These are phyloP conservation scores for Stephanocyclus meneghinianus DNA, from an alignment of 352 stramenopile genomes.

Conservation along the genomic window DNA sequence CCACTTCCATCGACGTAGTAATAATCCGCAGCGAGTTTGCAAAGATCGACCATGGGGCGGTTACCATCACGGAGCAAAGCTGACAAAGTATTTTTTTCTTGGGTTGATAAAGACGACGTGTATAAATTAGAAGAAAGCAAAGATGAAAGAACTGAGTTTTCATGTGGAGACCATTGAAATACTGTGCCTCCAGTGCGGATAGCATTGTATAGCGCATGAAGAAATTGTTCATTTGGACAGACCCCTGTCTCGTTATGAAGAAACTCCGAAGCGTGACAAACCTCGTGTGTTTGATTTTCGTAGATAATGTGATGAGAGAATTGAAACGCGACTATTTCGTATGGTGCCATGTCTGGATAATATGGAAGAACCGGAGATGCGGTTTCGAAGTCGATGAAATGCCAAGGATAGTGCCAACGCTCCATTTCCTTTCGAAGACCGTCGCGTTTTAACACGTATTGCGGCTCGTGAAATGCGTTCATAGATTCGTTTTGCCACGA, in stretches of 20 bases:
- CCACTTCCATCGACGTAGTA: slow-evolving; percentile 61
- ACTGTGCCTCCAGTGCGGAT: slow-evolving; percentile 46
- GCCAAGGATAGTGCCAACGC: slow-evolving; percentile 53
- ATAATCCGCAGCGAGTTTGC: slow-evolving; percentile 42
- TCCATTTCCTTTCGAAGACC: slow-evolving; percentile 40
- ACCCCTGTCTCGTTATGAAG: slow-evolving; percentile 39
- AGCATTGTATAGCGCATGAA: slow-evolving; percentile 41
- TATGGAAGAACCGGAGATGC: slow-evolving; percentile 45
- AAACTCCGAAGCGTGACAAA: slow-evolving; percentile 55
- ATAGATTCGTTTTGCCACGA: slow-evolving; percentile 22
- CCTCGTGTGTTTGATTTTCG: slow-evolving; percentile 19
- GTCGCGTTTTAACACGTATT: slow-evolving; percentile 45
- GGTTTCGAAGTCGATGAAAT: slow-evolving; percentile 70
- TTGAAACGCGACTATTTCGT: slow-evolving; percentile 56
- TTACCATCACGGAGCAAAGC: slow-evolving; percentile 30
- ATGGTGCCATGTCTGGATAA: slow-evolving; percentile 44
- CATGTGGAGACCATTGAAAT: slow-evolving; percentile 59
- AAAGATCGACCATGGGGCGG: slow-evolving; percentile 53
- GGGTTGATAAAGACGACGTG: slow-evolving; percentile 32
- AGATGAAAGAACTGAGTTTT: slow-evolving; percentile 48
- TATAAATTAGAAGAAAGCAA: slow-evolving; percentile 35
- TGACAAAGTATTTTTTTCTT: slow-evolving; percentile 31
- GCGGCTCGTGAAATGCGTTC: neutral
- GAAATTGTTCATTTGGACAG: slow-evolving; percentile 43
- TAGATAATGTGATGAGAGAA: slow-evolving; percentile 59